Base-by-base conservation (phyloP, 495 filamentous ascomycete genomes). In the Penicillium coprophilum region DNA sequence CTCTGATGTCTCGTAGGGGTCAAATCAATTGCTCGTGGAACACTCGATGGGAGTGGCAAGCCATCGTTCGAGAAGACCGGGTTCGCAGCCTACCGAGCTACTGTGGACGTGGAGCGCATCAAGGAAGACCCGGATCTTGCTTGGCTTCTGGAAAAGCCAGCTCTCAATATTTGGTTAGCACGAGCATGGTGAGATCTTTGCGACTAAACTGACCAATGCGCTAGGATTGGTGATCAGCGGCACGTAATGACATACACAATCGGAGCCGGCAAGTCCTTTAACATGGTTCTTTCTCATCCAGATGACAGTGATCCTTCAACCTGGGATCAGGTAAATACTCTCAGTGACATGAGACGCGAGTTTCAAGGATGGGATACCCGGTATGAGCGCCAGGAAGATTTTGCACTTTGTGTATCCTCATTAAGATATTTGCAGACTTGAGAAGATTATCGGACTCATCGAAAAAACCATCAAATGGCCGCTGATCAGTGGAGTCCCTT, bases 211-310 rank as follows among this genome's bases (percentile, higher is more conserved):
- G 40, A 52, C 41, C 41, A 27, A 20, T n/a, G 19, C 23, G 19
- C 28, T 54, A 71, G 70, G 70, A 63, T 73, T 30, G 69, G 69
- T 5, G 67, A 75, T 23, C 51, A 63, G 11, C 48, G 70, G 5
- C 76, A 81, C 59, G 77, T 77, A 20, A 82, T 82, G 62, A 72
- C 74, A 7, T 82, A 82, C 55, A 76, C 74, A 5, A 81, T 82
- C 15, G 73, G 74, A 4, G 69, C 65, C 8, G 77, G 77, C 3
- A 74, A 69, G 41, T 60, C 70, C 6, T 80, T 80, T 59, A 81
- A 82, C 53, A 73, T 81, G 69, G 79, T 80, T 0, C 68, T 82
- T 8, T 76, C 71, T 1, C 80, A 83, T 63, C 74, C 72, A 20
- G 74, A 77, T 28, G 48, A 51, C 15, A 72, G 64, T 13, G 75